A percentile compares a stretch with the other conserved stretches of the same genome.
Evolutionary conservation across 1,284 basidiomycete genomes (phyloP).

Genomic region (Irpex sp.): DNA sequence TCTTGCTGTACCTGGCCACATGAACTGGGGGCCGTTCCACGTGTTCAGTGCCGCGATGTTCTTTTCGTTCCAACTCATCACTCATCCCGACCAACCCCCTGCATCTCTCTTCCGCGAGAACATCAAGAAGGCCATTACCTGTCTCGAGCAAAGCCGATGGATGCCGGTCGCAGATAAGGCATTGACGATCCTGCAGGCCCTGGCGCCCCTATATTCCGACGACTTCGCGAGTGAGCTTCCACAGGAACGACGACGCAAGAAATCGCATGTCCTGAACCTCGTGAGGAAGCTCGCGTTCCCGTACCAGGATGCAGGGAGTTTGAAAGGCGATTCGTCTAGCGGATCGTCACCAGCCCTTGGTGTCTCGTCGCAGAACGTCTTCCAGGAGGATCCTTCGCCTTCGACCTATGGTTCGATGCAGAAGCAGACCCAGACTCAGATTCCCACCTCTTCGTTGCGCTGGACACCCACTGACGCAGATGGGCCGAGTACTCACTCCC

Average conservation of each 20-base stretch:
- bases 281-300: slow-evolving; percentile 76
- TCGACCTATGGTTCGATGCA: neutral
- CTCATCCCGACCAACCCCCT: slow-evolving; percentile 72
- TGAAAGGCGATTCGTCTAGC: slow-evolving; percentile 18
- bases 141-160: slow-evolving; percentile 59
- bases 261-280: slow-evolving; percentile 53
- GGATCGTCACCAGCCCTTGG: slow-evolving; percentile 4
- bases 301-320: slow-evolving; percentile 61
- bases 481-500: slow-evolving; percentile 2
- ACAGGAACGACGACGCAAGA: slow-evolving; percentile 56
- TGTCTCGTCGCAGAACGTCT: slow-evolving; percentile 6
- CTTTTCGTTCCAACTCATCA: slow-evolving; percentile 79
- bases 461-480: slow-evolving; percentile 15
- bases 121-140: slow-evolving; percentile 62
- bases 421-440: slow-evolving; percentile 17
- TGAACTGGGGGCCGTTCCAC: slow-evolving; percentile 80
- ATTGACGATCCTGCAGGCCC: slow-evolving; percentile 59
- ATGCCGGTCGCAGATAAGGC: slow-evolving; percentile 70
- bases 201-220: slow-evolving; percentile 65
- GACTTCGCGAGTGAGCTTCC: slow-evolving; percentile 41
- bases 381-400: neutral
- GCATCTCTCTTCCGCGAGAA: slow-evolving; percentile 68
- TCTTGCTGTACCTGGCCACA: slow-evolving; percentile 70
- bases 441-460: slow-evolving; percentile 23
- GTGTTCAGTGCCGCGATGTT: slow-evolving; percentile 83